Percentiles rank a stretch among this genome's conserved stretches.
phyloP scores from a whole-genome alignment of 176 grass and related monocot genomes.

The Dactylis glomerata region DNA sequence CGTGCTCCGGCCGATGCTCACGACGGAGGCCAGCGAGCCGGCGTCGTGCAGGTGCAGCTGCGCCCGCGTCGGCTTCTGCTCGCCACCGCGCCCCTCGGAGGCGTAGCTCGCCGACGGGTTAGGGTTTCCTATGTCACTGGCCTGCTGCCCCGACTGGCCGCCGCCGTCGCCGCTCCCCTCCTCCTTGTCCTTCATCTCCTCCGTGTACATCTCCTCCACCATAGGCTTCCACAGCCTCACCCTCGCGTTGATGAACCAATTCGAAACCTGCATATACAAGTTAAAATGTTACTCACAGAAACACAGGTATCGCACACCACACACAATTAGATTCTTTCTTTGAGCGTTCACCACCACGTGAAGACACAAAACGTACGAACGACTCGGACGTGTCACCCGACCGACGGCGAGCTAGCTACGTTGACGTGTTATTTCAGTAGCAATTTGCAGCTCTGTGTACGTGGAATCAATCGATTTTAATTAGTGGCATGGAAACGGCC shows the following conservation, averaged over 20 bases:
- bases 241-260: constrained; percentile 66
- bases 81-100: constrained; percentile 6
- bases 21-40: constrained; percentile 72
- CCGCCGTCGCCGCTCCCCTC: background rate
- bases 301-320: background rate
- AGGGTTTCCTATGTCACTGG: constrained; percentile 15
- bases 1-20: constrained; percentile 39
- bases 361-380: background rate
- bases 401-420: background rate
- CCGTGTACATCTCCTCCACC: constrained; percentile 83
- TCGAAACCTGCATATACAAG: constrained; percentile 39
- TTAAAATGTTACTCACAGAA: background rate
- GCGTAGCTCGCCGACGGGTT: constrained; percentile 29
- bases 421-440: constrained; percentile 1
- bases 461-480: constrained; percentile 31
- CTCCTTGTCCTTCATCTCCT: constrained; percentile 61
- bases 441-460: constrained; percentile 8
- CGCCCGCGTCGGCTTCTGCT: constrained; percentile 60
- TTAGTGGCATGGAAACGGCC: constrained; percentile 13
- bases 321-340: background rate
- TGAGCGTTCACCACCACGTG: background rate
- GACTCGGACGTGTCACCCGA: constrained; percentile 46
- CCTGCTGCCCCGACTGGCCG: constrained; percentile 6
- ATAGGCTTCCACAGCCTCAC: constrained; percentile 82
- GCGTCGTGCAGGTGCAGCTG: constrained; percentile 60